A percentile compares a stretch with the other conserved stretches of the same genome.
phyloP scores from a whole-genome alignment of 2,329 filamentous ascomycete genomes.

The Aspergillus pseudoterreus region DNA sequence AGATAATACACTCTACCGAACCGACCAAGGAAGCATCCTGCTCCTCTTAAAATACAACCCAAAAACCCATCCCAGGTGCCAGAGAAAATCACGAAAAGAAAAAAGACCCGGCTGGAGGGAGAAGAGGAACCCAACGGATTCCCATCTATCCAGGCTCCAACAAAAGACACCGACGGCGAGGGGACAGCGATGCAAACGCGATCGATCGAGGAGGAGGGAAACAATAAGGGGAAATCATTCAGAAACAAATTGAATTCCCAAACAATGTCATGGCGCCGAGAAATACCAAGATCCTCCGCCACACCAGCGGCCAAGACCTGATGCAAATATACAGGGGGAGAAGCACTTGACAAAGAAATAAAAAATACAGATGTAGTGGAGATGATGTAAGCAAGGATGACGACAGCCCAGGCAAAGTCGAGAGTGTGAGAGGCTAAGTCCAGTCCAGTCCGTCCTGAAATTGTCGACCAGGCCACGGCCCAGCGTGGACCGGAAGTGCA shows the following conservation, averaged over 20 bases:
- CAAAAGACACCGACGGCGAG: conserved; percentile 1
- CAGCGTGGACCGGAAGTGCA: conserved; percentile 17
- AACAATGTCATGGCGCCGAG: conserved; percentile 29
- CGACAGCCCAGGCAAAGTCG: conserved; percentile 2
- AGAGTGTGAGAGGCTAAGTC: conserved; percentile 7
- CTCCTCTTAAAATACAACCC: conserved; percentile 10
- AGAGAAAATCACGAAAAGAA: neutral
- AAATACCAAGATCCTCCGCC: conserved; percentile 28
- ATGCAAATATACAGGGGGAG: conserved; percentile 33
- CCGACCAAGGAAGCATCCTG: neutral
- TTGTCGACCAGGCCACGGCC: conserved; percentile 19
- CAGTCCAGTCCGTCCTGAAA: conserved; percentile 10
- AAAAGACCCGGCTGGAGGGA: neutral
- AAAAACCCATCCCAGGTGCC: neutral
- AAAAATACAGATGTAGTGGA: conserved; percentile 21
- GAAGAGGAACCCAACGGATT: conserved; percentile 3
- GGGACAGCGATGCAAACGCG: conserved; percentile 9
- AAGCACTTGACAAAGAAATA: conserved; percentile 6
- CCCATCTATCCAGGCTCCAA: conserved; percentile 3
- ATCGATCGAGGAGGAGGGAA: neutral
- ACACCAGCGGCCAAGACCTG: conserved; percentile 24
- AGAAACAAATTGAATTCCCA: conserved; percentile 5
- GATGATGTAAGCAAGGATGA: conserved; percentile 15
- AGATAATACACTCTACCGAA: conserved; percentile 1
- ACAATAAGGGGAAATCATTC: conserved; percentile 6